Evolutionary conservation across 1,139 yeast species (phyloP), one percentile per base, ranked within the genome.

Genomic region (Hemisphaericaspora subhashii): DNA sequence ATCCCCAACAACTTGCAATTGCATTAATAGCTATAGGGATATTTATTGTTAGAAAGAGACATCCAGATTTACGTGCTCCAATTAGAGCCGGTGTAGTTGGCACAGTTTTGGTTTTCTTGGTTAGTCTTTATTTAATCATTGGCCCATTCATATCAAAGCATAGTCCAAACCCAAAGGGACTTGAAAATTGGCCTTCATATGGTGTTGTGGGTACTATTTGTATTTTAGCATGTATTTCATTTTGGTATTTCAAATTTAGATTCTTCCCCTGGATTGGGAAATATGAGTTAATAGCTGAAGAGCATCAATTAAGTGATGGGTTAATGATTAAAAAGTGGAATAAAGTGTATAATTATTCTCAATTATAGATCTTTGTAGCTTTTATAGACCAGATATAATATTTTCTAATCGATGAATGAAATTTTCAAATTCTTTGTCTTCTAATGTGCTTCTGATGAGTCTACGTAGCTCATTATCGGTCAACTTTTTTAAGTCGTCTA

Each of bases 1-100:
- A 84, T 52, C 90, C 92, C 14, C 66, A 62, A 27, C 81, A 77
- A 47, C 47, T 79, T 4, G 75, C 78, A 42, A 58, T 77, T 18
- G 61, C 71, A 0, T 60, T 77, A 8, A 66, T 72, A 4, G 78
- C 82, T 0, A 39, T 75, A 17, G 86, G 86, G 0, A 51, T 80
- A 1, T 74, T 79, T 40, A 63, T 79, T 9, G 57, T 77, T 23
- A 62, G 84, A 38, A 62, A 48, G 34, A 60, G 73, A 36, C 68
- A 73, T 43, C 80, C 79, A 1, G 68, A 64, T 10, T 55, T 70
- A 11, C 57, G 46, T 16, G 74, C 85, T 0, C 76, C 80, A 2
- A 75, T 79, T 3, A 63, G 72, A 38, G 73, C 83, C 1, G 64
- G 74, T 4, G 42, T 64, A 5, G 4, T 66, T 0, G 83, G 84